These are phyloP conservation scores for Rhododendron vialii DNA, from an alignment of 148 eudicot species.

Conservation along the genomic window DNA sequence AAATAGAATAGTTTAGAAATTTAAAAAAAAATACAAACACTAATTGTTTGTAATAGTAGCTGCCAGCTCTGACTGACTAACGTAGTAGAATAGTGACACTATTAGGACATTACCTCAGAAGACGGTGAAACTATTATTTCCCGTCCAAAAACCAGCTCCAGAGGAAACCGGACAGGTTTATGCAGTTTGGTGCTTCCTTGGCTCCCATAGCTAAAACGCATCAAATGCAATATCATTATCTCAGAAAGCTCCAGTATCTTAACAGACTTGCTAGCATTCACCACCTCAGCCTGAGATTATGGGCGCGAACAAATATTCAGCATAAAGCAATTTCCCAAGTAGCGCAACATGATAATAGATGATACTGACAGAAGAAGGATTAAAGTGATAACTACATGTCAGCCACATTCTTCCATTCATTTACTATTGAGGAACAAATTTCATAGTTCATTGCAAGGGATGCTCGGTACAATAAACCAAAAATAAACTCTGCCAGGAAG, in stretches of 20 bases:
- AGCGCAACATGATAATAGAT: neutral
- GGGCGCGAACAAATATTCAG: neutral
- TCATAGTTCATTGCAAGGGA: neutral
- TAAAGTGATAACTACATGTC: neutral
- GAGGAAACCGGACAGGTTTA: constrained; percentile 71
- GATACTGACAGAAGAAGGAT: neutral
- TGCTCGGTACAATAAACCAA: neutral
- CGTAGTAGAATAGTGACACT: neutral
- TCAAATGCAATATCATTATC: constrained; percentile 75
- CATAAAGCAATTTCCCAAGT: neutral
- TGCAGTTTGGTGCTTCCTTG: constrained; percentile 83
- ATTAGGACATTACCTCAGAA: constrained; percentile 46
- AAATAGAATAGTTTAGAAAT: neutral
- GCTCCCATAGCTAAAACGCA: constrained; percentile 81
- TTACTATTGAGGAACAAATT: neutral
- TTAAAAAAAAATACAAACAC: neutral
- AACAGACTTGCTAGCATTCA: constrained; percentile 72
- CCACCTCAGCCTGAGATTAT: constrained; percentile 64
- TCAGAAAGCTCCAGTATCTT: constrained; percentile 65
- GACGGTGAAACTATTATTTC: constrained; percentile 61
- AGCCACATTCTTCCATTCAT: neutral
- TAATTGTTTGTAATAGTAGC: neutral
- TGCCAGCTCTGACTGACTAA: neutral
- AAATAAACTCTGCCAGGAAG: neutral
- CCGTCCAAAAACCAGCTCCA: constrained; percentile 58